Evolutionary conservation across 176 grass and related monocot species (phyloP), one percentile per base, ranked within the genome.

Genomic region (Tillandsia fasciculata): DNA sequence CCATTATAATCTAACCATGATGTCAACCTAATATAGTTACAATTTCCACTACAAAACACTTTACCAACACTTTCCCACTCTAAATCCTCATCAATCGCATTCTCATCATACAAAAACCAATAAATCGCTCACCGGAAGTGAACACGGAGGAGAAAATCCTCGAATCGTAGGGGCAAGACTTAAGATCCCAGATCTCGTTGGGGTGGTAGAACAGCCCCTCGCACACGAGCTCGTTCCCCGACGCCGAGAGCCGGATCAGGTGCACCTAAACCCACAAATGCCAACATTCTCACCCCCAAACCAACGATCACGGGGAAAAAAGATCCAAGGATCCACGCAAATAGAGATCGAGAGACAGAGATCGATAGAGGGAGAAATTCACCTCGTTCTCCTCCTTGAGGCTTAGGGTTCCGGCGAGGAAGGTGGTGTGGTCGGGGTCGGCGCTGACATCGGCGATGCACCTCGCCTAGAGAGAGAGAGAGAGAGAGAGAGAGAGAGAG

Each of bases 151-250:
- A 99, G 65, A 99, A 88, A 51, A 93, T 77, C 72, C 78, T 99
- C 51, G 79, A 78, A 83, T 99, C 84, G 66, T 85, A 99, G 50
- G 94, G 94, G 72, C 94, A 93, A 8, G 94, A 99, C 69, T 93
- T 93, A 57, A 99, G 94, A 84, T 99, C 87, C 89, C 94, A 99
- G 82, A 99, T 99, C 89, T 99, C 94, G 74, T 88, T 90, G 49
- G 84, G 94, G 65, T 99, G 94, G 84, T 99, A 99, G 81, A 99
- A 99, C 28, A 93, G 76, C 48, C 94, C 94, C 33, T 99, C 89
- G 69, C 94, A 93, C 29, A 90, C 69, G 72, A 93, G 85, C 89
- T 97, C 94, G 53, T 61, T 75, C 70, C 83, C 89, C 75, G 81
- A 72, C 27, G 86, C 70, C 22, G 84, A 92, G 0, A 97, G 75